phyloP scores from a whole-genome alignment of 805 yeast species.

The Peterozyma xylosa region DNA sequence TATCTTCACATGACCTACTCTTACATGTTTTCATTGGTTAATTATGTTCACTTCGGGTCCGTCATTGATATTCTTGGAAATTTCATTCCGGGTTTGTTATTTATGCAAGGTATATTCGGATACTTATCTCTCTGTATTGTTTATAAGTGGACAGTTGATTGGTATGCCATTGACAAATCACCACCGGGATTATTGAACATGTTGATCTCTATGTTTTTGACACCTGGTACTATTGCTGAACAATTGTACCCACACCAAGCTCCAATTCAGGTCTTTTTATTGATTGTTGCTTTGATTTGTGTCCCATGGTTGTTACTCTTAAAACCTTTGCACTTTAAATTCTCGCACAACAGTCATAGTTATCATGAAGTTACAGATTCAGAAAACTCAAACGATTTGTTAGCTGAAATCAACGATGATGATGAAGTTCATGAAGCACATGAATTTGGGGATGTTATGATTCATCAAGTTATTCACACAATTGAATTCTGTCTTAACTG shows the following conservation, averaged over 20 bases:
- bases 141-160: slow-evolving; percentile 69
- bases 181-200: slow-evolving; percentile 72
- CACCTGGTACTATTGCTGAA: slow-evolving; percentile 66
- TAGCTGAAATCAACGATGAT: slow-evolving; percentile 14
- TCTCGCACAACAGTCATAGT: slow-evolving; percentile 22
- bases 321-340: slow-evolving; percentile 49
- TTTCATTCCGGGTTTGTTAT: slow-evolving; percentile 64
- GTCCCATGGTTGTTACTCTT: slow-evolving; percentile 67
- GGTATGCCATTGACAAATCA: slow-evolving; percentile 52
- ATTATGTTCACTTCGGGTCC: slow-evolving; percentile 49
- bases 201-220: slow-evolving; percentile 68
- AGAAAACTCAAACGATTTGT: slow-evolving; percentile 10
- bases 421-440: slow-evolving; percentile 34
- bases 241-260: slow-evolving; percentile 61
- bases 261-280: slow-evolving; percentile 47
- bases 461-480: slow-evolving; percentile 75
- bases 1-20: slow-evolving; percentile 71
- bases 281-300: slow-evolving; percentile 55
- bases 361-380: slow-evolving; percentile 11
- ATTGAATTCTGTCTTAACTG: slow-evolving; percentile 75
- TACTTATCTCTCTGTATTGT: slow-evolving; percentile 59
- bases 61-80: slow-evolving; percentile 63
- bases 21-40: slow-evolving; percentile 58
- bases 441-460: slow-evolving; percentile 61
- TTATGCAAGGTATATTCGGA: slow-evolving; percentile 74